Evolutionary conservation across 768 basidiomycete genomes (phyloP), one percentile per base, ranked within the genome.

Genomic region (Xerocomellus dryophilus): DNA sequence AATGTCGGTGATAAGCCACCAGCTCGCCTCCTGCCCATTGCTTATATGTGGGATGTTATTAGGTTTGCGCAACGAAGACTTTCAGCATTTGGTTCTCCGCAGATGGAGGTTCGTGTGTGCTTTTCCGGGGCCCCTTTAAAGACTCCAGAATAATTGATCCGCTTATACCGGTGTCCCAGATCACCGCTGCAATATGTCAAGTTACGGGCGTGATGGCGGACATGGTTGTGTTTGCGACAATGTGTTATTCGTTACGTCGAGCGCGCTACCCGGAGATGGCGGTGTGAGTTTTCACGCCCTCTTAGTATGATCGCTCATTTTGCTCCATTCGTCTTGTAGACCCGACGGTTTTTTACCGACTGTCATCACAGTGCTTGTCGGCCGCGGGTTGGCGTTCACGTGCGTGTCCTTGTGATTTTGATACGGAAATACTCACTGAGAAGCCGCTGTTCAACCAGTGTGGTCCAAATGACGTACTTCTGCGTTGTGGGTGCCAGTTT

Each of bases 341-440:
- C 52, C 56, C 0, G 2, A 29, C 1, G 55, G 59, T 4, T 18
- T 58, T 27, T 0, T 70, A 1, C 43, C 39, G 1, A 54, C n/a
- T 2, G 11, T 42, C 2, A 3, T 23, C 18, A 53, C 32, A 1
- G 0, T 62, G 3, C 25, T 62, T 4, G 48, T 68, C 5, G 43
- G 53, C 43, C 62, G 66, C 2, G 70, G 68, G 5, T 25, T 70
- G 25, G 54, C 49, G 23, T 66, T 64, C 23, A 48, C 60, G 68
- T 70, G 31, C 32, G 70, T 66, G 12, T 32, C 7, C 11, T 43
- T 15, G 17, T 39, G 35, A 17, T 40, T 14, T 31, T 32, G 17
- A 18, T 46, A 4, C 2, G 4, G 34, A n/a, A 11, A 25, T 12
- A 6, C 20, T 57, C 27, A 55, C 23, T 2, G 10, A 39, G 35